phyloP scores from a whole-genome alignment of 2,329 filamentous ascomycete genomes.

The Pseudogymnoascus sp. region DNA sequence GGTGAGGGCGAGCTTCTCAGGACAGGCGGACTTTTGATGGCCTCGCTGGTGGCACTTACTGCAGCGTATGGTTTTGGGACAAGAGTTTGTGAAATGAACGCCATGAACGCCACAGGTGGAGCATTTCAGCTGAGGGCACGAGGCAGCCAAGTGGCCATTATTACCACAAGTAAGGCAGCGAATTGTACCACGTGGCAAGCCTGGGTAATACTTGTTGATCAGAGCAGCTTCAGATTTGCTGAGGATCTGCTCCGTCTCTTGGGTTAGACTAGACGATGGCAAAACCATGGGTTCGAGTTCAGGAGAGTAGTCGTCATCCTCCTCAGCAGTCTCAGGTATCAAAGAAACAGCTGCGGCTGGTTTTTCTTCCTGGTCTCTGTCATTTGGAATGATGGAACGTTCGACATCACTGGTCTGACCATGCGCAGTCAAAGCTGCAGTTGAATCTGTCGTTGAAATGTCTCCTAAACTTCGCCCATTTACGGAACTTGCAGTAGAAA shows the following conservation, averaged over 20 bases:
- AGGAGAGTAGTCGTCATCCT: neutral
- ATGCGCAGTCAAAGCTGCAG: neutral
- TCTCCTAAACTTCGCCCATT: neutral
- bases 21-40: conserved; percentile 46
- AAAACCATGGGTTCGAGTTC: neutral
- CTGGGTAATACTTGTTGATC: conserved; percentile 3
- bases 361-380: neutral
- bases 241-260: neutral
- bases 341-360: neutral
- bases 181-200: conserved; percentile 10
- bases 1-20: conserved; percentile 46
- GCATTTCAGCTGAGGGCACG: conserved; percentile 43
- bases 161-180: conserved; percentile 47
- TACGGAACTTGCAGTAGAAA: neutral
- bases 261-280: neutral
- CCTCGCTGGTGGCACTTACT: conserved; percentile 56
- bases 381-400: neutral
- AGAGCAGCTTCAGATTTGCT: neutral
- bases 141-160: conserved; percentile 37
- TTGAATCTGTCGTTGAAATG: neutral
- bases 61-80: conserved; percentile 46
- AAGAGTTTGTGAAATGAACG: conserved; percentile 43
- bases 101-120: conserved; percentile 38
- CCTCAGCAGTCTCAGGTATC: neutral
- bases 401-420: neutral